Evolutionary conservation across 2,329 filamentous ascomycete species (phyloP), one percentile per base, ranked within the genome.

Genomic region (Scytalidium sp.): DNA sequence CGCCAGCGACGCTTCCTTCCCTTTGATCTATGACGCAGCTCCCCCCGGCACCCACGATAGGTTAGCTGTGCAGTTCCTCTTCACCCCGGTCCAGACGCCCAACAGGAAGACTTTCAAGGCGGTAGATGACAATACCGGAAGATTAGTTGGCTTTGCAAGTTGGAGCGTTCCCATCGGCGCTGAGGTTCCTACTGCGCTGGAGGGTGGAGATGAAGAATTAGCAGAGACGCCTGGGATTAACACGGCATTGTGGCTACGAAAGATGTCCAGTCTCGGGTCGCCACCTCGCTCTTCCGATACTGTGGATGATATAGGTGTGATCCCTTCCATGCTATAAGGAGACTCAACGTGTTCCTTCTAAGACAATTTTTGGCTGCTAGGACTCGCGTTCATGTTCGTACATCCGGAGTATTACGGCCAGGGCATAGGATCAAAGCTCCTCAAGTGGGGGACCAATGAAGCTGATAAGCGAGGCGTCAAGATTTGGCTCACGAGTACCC

Each of bases 401-500:
- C 47, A 56, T 22, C 55, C 56, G 13, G 32, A 41, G 3, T 54
- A 56, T 42, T 55, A 58, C 3, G 49, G 47, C 2, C 49, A 41
- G 41, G 55, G 55, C 3, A 54, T 56, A n/a, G 58, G 51, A 15
- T 50, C 56, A 17, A 21, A 46, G n/a, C 36, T 59, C 1, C 39
- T 59, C 3, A 3, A 50, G 29, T 50, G 51, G 46, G 58, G 56
- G 10, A 27, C 19, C 1, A 15, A 41, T n/a, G 46, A 50, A 40
- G 56, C 53, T 11, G 53, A 59, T 40, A 41, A 50, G 19, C 11
- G 46, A 22, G 15, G 21, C 3, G 50, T 47, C 0, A 55, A 46
- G 15, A 50, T 58, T 10, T 60, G 56, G 53, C 21, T 55, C 13
- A 41, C 50, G 10, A 58, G 54, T 50, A 60, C 55, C 10, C 56